phyloP scores from a whole-genome alignment of 768 basidiomycete genomes.

The Psilocybe cubensis region DNA sequence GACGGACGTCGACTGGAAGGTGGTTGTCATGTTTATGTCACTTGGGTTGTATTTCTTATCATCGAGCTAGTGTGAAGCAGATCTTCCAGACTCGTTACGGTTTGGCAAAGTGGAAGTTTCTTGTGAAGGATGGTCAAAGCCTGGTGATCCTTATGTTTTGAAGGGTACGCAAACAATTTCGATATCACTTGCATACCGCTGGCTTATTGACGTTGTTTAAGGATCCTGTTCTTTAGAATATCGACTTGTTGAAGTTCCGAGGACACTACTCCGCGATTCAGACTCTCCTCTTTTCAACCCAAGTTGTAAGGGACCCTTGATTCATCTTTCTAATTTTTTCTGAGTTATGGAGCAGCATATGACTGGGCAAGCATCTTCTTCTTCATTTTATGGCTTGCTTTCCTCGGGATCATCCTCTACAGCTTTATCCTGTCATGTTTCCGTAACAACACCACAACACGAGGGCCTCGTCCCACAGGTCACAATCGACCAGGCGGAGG shows the following conservation, averaged over 20 bases:
- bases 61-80: slow-evolving; percentile 77
- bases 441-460: slow-evolving; percentile 25
- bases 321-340: neutral
- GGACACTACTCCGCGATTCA: slow-evolving; percentile 41
- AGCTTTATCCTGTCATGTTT: slow-evolving; percentile 60
- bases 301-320: slow-evolving; percentile 28
- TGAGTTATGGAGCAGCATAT: slow-evolving; percentile 42
- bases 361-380: slow-evolving; percentile 55
- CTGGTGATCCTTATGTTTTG: slow-evolving; percentile 84
- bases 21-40: slow-evolving; percentile 31
- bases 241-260: slow-evolving; percentile 72
- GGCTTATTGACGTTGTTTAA: slow-evolving; percentile 28
- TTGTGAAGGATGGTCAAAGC: slow-evolving; percentile 88
- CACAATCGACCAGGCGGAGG: slow-evolving; percentile 40
- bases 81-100: slow-evolving; percentile 80
- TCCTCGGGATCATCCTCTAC: slow-evolving; percentile 59
- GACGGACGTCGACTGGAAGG: slow-evolving; percentile 91
- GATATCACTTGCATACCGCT: neutral
- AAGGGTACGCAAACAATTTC: slow-evolving; percentile 59
- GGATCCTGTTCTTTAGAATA: slow-evolving; percentile 91
- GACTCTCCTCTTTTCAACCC: slow-evolving; percentile 29
- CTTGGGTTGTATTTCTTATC: neutral
- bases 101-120: slow-evolving; percentile 86
- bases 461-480: slow-evolving; percentile 34
- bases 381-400: slow-evolving; percentile 56